Evolutionary conservation across 2,329 filamentous ascomycete species (phyloP).

Genomic region (Epichloe coenophiala): DNA sequence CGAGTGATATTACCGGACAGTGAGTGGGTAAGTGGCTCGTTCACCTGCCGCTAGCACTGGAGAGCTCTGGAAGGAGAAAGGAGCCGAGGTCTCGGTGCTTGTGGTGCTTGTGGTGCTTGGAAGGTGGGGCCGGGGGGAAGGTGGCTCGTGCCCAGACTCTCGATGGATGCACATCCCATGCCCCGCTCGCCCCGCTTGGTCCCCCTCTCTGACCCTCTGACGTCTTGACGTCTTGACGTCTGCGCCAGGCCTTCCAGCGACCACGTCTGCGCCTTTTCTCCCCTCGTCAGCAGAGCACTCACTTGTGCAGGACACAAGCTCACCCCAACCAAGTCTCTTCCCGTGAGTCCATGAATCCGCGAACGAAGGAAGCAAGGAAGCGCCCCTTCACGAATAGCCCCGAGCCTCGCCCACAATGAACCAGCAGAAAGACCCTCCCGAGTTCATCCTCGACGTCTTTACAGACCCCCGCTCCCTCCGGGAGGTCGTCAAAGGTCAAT

Average conservation of each 20-base stretch:
- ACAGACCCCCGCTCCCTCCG: constrained; percentile 80
- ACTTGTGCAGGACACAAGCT: background rate
- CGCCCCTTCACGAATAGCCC: too few species aligned
- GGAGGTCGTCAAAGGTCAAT: constrained; percentile 77
- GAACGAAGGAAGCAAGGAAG: too few species aligned
- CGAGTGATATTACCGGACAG: too few species aligned
- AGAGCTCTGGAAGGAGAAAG: too few species aligned
- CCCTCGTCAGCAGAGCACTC: background rate
- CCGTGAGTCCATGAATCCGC: background rate
- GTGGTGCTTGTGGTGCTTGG: too few species aligned
- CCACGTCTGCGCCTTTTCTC: background rate
- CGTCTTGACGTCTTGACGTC: background rate
- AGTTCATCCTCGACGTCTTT: constrained; percentile 89
- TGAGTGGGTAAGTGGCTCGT: too few species aligned
- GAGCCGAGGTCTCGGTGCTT: too few species aligned
- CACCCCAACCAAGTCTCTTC: background rate
- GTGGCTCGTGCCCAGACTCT: too few species aligned
- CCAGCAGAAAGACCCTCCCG: constrained; percentile 50
- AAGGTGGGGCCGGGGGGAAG: too few species aligned
- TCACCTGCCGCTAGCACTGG: too few species aligned
- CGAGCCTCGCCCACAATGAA: constrained; percentile 16
- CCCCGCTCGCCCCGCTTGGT: background rate
- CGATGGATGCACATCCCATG: background rate
- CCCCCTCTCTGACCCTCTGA: background rate
- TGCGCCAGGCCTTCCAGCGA: background rate